Evolutionary conservation across 2,329 filamentous ascomycete species (phyloP).

Genomic region (Colletotrichum agaves): DNA sequence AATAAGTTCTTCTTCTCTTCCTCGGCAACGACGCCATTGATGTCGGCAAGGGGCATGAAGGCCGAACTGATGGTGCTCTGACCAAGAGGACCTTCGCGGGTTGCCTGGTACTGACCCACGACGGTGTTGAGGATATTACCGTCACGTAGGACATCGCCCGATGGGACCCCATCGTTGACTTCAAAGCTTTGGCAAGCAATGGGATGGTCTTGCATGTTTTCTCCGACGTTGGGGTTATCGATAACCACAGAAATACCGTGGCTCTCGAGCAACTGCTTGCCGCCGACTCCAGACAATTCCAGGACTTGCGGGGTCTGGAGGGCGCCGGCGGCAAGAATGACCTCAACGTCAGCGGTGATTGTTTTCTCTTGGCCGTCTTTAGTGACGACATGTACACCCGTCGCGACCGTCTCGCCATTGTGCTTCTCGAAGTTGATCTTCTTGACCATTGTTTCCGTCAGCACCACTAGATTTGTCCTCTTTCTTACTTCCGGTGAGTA

Average conservation of each 20-base stretch:
- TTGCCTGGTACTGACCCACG: slow-evolving; percentile 49
- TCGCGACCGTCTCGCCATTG: background rate
- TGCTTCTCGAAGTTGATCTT: slow-evolving; percentile 8
- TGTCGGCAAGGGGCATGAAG: slow-evolving; percentile 48
- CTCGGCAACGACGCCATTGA: slow-evolving; percentile 41
- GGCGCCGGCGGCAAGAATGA: slow-evolving; percentile 54
- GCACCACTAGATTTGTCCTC: slow-evolving; percentile 41
- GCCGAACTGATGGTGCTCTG: slow-evolving; percentile 38
- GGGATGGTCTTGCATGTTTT: slow-evolving; percentile 55
- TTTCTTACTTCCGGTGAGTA: slow-evolving; percentile 39
- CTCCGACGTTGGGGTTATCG: slow-evolving; percentile 50
- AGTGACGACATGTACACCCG: slow-evolving; percentile 20
- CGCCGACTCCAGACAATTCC: slow-evolving; percentile 55
- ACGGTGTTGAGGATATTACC: slow-evolving; percentile 45
- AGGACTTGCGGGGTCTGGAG: slow-evolving; percentile 55
- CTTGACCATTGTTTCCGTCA: slow-evolving; percentile 38
- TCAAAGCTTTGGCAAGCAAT: slow-evolving; percentile 52
- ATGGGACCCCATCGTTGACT: slow-evolving; percentile 51
- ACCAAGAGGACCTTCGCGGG: slow-evolving; percentile 48
- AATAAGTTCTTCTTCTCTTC: slow-evolving; percentile 43
- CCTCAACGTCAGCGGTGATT: slow-evolving; percentile 47
- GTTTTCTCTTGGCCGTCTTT: slow-evolving; percentile 28
- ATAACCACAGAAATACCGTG: slow-evolving; percentile 45
- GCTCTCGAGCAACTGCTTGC: slow-evolving; percentile 45
- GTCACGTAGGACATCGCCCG: slow-evolving; percentile 49